Conservation (phyloP, 352 stramenopile genomes). For the Blastocystis sp. region DNA sequence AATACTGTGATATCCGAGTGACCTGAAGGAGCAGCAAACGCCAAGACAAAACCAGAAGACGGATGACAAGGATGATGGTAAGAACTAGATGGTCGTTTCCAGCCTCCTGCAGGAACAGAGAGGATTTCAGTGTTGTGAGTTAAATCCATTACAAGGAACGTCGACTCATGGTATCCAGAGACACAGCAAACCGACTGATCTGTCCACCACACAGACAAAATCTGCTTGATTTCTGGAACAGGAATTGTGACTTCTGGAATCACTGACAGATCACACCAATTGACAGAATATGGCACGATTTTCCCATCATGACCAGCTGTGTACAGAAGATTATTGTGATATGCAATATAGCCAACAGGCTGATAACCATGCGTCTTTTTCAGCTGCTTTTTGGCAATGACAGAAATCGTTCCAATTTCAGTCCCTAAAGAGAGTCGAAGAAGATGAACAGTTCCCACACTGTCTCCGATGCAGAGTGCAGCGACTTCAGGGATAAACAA, state of each 20-base stretch:
- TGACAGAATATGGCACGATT: conserved; percentile 13
- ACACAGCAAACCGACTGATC: not conserved
- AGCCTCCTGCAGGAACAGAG: conserved; percentile 16
- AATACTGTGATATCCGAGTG: conserved; percentile 11
- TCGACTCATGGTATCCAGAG: conserved; percentile 20
- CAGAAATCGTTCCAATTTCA: not conserved
- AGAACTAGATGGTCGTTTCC: conserved; percentile 23
- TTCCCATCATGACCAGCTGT: conserved; percentile 47
- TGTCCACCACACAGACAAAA: conserved; percentile 45
- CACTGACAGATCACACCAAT: conserved; percentile 3
- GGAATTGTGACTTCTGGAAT: not conserved
- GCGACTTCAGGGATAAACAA: not conserved
- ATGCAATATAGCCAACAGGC: not conserved
- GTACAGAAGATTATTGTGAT: not conserved
- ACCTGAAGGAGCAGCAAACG: conserved; percentile 12
- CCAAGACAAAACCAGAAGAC: not conserved
- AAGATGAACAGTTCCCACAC: conserved; percentile 7
- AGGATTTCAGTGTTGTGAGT: conserved; percentile 18
- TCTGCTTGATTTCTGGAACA: conserved; percentile 25
- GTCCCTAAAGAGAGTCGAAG: not conserved
- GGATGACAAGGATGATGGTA: not conserved
- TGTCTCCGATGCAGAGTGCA: conserved; percentile 18
- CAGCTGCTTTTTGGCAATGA: not conserved
- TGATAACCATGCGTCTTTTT: not conserved
- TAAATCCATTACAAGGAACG: not conserved